These are phyloP conservation scores for Salix arbutifolia DNA, from an alignment of 345 rosid genomes.

Conservation along the genomic window DNA sequence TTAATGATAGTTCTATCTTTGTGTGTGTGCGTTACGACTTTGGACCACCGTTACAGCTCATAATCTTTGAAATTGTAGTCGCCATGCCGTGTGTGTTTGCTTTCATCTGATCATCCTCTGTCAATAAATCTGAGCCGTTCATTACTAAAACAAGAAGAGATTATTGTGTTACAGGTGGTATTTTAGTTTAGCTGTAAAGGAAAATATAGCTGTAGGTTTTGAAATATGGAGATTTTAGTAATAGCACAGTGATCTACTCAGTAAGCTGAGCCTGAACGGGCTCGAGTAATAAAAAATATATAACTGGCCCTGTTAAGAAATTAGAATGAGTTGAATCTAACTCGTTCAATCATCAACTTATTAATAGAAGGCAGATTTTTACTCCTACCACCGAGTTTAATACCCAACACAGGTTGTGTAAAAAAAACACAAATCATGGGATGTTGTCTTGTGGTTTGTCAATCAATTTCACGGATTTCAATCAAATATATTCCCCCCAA, in stretches of 20 bases:
- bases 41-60: slow-evolving; percentile 64
- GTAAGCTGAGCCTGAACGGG: too few relatives aligned
- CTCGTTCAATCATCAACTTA: too few relatives aligned
- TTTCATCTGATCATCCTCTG: neutral
- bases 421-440: neutral
- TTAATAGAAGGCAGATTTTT: neutral
- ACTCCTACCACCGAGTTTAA: neutral
- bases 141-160: neutral
- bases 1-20: neutral
- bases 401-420: neutral
- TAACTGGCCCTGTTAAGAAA: too few relatives aligned
- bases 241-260: too few relatives aligned
- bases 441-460: neutral
- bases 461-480: neutral
- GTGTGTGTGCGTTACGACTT: slow-evolving; percentile 20
- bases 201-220: neutral
- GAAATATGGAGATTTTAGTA: neutral
- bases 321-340: too few relatives aligned
- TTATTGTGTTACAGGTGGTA: neutral
- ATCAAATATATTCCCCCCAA: neutral
- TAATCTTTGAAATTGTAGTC: neutral
- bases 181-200: neutral
- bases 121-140: slow-evolving; percentile 14
- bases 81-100: slow-evolving; percentile 8
- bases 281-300: too few relatives aligned